These are phyloP conservation scores for Austroboletus niveus DNA, from an alignment of 1,284 basidiomycete genomes.

Conservation along the genomic window DNA sequence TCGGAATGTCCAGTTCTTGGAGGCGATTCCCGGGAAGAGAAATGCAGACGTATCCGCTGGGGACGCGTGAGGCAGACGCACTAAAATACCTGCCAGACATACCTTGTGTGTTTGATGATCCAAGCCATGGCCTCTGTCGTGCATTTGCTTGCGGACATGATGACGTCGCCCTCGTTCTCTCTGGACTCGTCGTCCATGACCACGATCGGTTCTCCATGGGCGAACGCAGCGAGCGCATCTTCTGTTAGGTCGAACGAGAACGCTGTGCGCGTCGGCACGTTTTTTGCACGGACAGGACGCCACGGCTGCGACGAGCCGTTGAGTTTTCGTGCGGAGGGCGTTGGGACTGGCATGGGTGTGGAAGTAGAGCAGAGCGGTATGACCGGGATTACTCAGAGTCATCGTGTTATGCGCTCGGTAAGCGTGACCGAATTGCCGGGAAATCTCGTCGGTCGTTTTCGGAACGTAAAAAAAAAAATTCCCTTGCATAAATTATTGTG, in stretches of 20 bases:
- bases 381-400: background rate
- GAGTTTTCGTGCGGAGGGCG: conserved; percentile 2
- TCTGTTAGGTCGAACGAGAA: conserved; percentile 73
- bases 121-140: conserved; percentile 98
- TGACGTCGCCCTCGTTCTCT: conserved; percentile 95
- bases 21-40: conserved; percentile 79
- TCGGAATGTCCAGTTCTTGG: conserved; percentile 81
- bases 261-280: conserved; percentile 24
- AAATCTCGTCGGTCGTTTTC: conserved; percentile 13
- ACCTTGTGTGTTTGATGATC: conserved; percentile 98
- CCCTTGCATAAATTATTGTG: background rate
- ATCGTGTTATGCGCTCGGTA: background rate
- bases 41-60: conserved; percentile 93
- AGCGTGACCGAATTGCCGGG: background rate
- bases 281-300: conserved; percentile 15
- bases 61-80: conserved; percentile 7
- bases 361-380: background rate
- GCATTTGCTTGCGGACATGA: conserved; percentile 78
- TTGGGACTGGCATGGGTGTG: conserved; percentile 11
- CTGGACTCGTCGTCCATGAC: conserved; percentile 94
- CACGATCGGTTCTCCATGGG: conserved; percentile 84
- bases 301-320: conserved; percentile 18
- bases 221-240: conserved; percentile 78
- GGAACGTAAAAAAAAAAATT: conserved; percentile 10
- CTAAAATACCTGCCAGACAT: conserved; percentile 22